phyloP scores from a whole-genome alignment of 2,329 filamentous ascomycete genomes.

The Trichoderma simmonsii region DNA sequence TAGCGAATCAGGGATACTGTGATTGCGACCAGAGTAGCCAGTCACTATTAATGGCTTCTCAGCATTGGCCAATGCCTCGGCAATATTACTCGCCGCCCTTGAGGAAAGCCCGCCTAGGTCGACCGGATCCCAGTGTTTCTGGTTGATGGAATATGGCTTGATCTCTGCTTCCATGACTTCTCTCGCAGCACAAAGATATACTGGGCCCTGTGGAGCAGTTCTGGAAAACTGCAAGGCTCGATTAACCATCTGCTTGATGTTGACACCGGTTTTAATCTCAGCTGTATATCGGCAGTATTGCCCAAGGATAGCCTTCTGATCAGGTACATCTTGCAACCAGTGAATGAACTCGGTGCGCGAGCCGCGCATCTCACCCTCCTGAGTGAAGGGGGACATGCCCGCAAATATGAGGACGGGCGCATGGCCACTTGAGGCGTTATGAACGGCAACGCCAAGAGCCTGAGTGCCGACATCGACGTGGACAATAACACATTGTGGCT shows the following conservation, averaged over 20 bases:
- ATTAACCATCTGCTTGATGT: background rate
- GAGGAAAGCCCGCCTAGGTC: background rate
- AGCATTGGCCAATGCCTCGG: background rate
- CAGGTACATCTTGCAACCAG: background rate
- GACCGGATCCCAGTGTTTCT: background rate
- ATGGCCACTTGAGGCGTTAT: background rate
- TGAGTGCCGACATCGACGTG: background rate
- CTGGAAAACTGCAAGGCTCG: background rate
- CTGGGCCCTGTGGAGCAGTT: background rate
- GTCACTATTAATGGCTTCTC: background rate
- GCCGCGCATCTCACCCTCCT: background rate
- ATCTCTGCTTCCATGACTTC: background rate
- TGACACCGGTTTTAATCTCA: background rate
- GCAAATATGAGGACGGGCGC: background rate
- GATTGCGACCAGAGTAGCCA: slow-evolving; percentile 2
- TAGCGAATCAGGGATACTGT: background rate
- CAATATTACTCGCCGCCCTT: background rate
- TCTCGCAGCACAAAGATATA: background rate
- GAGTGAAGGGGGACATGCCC: background rate
- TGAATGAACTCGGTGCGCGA: background rate
- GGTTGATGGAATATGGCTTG: background rate
- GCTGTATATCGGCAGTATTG: background rate
- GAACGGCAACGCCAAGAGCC: background rate
- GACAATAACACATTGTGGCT: background rate
- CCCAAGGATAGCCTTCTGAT: background rate